phyloP scores from a whole-genome alignment of 73 alveolate species.

The Stentor coeruleus region DNA sequence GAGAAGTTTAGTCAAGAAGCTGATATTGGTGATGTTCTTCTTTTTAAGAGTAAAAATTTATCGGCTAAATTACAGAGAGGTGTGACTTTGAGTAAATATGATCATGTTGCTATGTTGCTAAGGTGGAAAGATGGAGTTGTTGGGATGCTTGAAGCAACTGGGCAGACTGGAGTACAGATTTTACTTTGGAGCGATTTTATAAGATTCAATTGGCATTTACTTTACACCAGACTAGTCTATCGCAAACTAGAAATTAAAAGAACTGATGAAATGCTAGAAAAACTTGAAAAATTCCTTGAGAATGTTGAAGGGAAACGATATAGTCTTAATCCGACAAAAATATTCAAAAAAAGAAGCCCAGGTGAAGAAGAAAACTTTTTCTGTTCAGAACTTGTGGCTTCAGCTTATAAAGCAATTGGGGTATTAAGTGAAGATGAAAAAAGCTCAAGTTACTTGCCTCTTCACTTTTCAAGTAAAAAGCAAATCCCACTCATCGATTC shows the following conservation, averaged over 20 bases:
- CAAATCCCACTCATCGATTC: background rate
- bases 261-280: constrained; percentile 32
- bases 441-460: constrained; percentile 57
- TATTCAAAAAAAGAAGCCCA: constrained; percentile 31
- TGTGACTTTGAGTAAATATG: constrained; percentile 33
- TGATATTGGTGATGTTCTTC: constrained; percentile 41
- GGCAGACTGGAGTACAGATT: constrained; percentile 40
- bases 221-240: constrained; percentile 49
- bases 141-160: constrained; percentile 35
- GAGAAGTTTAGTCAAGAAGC: constrained; percentile 26
- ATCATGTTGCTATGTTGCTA: constrained; percentile 43
- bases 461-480: constrained; percentile 38
- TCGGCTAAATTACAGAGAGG: constrained; percentile 36
- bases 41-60: constrained; percentile 39
- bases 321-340: constrained; percentile 35
- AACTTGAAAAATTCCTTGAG: constrained; percentile 45
- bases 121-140: constrained; percentile 27
- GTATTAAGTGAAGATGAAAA: constrained; percentile 35
- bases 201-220: constrained; percentile 37
- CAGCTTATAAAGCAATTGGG: constrained; percentile 70
- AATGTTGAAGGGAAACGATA: constrained; percentile 56
- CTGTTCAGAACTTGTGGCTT: constrained; percentile 84
- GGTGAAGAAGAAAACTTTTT: constrained; percentile 48
- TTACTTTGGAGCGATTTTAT: constrained; percentile 36
- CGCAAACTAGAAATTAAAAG: constrained; percentile 53